Percentiles rank a stretch among this genome's conserved stretches.
These are phyloP conservation scores for Parachlorella kessleri DNA, from an alignment of 139 green algal species.

Conservation along the genomic window DNA sequence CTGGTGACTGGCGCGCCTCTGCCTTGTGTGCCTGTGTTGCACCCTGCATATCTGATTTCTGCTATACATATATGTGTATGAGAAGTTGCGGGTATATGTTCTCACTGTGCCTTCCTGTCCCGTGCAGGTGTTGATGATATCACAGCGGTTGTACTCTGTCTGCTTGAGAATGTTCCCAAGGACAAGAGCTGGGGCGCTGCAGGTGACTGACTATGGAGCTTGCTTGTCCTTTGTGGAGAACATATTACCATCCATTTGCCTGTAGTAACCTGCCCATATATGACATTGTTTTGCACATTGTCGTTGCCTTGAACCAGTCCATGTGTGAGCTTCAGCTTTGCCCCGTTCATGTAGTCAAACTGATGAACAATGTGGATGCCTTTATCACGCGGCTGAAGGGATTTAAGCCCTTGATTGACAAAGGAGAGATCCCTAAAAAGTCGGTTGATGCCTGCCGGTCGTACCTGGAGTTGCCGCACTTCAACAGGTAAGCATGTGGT, in stretches of 20 bases:
- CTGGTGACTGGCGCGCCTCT: too few species aligned
- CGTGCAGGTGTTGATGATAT: slow-evolving; percentile 93
- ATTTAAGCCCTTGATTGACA: slow-evolving; percentile 90
- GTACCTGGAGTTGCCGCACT: slow-evolving; percentile 86
- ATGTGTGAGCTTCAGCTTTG: neutral
- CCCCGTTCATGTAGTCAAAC: slow-evolving; percentile 46
- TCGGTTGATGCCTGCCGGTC: slow-evolving; percentile 74
- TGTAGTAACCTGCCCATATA: neutral
- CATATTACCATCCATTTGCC: neutral
- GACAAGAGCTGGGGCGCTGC: slow-evolving; percentile 85
- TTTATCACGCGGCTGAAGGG: slow-evolving; percentile 86
- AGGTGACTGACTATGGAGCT: neutral
- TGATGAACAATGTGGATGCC: slow-evolving; percentile 92
- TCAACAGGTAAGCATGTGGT: slow-evolving; percentile 61
- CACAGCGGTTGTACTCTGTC: slow-evolving; percentile 84
- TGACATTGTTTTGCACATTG: neutral
- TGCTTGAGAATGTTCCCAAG: slow-evolving; percentile 90
- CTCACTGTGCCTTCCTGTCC: too few species aligned
- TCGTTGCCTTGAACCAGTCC: neutral
- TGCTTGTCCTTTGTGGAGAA: neutral
- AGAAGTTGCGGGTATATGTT: too few species aligned
- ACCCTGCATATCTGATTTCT: too few species aligned
- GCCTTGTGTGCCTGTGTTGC: too few species aligned
- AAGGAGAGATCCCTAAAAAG: slow-evolving; percentile 73
- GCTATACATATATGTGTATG: too few species aligned